These are phyloP conservation scores for Tylopilus cervinicoccineus DNA, from an alignment of 768 basidiomycete genomes.

Conservation along the genomic window DNA sequence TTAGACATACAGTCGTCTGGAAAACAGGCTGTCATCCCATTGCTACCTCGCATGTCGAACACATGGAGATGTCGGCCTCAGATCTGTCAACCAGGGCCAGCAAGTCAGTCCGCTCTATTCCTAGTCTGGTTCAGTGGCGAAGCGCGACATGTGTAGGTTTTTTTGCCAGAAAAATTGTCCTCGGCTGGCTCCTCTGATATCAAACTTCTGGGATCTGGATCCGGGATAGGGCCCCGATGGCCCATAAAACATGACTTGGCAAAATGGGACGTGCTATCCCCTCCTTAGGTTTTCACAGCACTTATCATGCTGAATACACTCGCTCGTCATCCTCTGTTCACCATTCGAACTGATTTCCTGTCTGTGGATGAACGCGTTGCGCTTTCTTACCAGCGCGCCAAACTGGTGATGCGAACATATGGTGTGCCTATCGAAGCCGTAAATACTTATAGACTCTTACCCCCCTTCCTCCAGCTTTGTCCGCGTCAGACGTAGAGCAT, in stretches of 20 bases:
- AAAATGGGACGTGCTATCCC: not conserved
- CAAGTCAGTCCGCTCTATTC: too few species aligned
- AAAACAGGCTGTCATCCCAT: too few species aligned
- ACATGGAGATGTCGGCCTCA: too few species aligned
- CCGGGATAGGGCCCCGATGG: not conserved
- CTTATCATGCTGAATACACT: not conserved
- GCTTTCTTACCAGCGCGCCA: conserved; percentile 49
- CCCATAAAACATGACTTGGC: too few species aligned
- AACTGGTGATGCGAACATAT: conserved; percentile 46
- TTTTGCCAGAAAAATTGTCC: too few species aligned
- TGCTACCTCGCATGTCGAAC: too few species aligned
- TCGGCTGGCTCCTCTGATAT: too few species aligned
- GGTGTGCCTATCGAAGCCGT: conserved; percentile 29
- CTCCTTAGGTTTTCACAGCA: not conserved
- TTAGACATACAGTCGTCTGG: too few species aligned
- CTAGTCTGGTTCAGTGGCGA: too few species aligned
- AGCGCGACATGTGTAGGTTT: too few species aligned
- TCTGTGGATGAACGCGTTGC: conserved; percentile 43
- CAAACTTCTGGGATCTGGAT: too few species aligned
- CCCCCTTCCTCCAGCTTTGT: conserved; percentile 21
- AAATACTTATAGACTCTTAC: not conserved
- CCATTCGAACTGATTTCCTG: conserved; percentile 40
- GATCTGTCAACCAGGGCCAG: too few species aligned
- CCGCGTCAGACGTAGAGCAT: conserved; percentile 44
- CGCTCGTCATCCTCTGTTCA: conserved; percentile 44